Evolutionary conservation across 768 basidiomycete species (phyloP).

Genomic region (Lentinula sp.): DNA sequence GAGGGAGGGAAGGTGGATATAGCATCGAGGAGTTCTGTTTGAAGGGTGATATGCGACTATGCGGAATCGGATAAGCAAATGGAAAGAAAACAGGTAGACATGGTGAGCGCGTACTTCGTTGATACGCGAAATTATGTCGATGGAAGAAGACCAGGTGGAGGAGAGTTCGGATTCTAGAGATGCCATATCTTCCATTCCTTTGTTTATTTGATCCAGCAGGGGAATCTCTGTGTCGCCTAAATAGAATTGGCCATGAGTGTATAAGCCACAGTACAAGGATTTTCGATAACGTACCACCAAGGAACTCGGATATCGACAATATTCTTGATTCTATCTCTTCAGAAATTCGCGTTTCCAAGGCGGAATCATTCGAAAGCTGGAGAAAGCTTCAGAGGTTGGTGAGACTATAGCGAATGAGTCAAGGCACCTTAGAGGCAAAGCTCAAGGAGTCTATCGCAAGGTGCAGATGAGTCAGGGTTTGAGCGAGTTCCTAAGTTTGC

Average conservation of each 20-base stretch:
- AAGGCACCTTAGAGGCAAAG: not conserved
- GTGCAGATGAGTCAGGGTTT: not conserved
- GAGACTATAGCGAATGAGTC: not conserved
- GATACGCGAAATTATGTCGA: not conserved
- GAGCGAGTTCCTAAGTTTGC: not conserved
- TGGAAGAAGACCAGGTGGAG: not conserved
- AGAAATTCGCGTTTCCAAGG: not conserved
- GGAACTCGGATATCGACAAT: not conserved
- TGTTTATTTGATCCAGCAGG: not conserved
- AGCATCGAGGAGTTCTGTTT: slow-evolving; percentile 20
- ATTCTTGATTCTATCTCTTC: not conserved
- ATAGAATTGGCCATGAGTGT: too few relatives aligned
- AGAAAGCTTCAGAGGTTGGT: not conserved
- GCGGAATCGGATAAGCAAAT: not conserved
- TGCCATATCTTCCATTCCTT: not conserved
- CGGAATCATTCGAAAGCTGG: not conserved
- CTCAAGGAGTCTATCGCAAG: not conserved
- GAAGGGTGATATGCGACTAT: slow-evolving; percentile 27
- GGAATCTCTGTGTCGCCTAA: not conserved
- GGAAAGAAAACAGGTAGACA: not conserved
- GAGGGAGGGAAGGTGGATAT: slow-evolving; percentile 21
- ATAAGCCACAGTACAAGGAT: not conserved
- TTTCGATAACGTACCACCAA: not conserved
- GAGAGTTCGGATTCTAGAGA: not conserved
- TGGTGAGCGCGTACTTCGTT: not conserved